Evolutionary conservation across 257 asterid genomes (phyloP).

Genomic region (Jacaranda mimosifolia): DNA sequence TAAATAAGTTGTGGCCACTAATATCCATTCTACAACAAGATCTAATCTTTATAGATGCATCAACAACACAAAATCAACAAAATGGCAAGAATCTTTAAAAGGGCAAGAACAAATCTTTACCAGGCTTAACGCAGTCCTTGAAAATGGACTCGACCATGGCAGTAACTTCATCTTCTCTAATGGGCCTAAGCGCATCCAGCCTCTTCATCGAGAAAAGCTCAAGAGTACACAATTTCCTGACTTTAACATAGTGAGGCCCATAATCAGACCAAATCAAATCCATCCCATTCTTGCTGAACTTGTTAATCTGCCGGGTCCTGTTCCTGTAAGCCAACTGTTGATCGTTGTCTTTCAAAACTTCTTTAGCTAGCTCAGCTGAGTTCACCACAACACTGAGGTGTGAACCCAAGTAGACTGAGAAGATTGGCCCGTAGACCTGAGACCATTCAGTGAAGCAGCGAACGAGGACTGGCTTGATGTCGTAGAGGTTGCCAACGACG

Average conservation of each 20-base stretch:
- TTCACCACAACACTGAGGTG: conserved; percentile 50
- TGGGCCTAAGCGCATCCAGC: conserved; percentile 78
- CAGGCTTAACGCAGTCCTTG: conserved; percentile 62
- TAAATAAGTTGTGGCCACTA: too few species aligned
- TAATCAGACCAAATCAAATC: conserved; percentile 94
- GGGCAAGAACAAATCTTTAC: conserved; percentile 33
- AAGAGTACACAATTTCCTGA: conserved; percentile 79
- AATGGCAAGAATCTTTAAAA: neutral
- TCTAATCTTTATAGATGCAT: neutral
- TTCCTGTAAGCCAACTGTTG: conserved; percentile 52
- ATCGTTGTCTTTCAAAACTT: conserved; percentile 61
- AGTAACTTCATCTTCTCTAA: conserved; percentile 85
- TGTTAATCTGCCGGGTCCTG: conserved; percentile 50
- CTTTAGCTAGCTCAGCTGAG: conserved; percentile 52
- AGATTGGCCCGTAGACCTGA: conserved; percentile 54
- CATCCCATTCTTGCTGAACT: conserved; percentile 73
- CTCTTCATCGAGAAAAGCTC: conserved; percentile 80
- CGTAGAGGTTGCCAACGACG: conserved; percentile 51
- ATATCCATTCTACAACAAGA: neutral
- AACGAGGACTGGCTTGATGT: conserved; percentile 51
- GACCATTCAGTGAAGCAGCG: conserved; percentile 61
- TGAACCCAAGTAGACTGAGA: conserved; percentile 60
- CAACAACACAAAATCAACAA: neutral
- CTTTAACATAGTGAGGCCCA: conserved; percentile 89
- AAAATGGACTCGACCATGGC: conserved; percentile 77